Base-by-base conservation (phyloP, 306 rosid species). In the Prunus mira region DNA sequence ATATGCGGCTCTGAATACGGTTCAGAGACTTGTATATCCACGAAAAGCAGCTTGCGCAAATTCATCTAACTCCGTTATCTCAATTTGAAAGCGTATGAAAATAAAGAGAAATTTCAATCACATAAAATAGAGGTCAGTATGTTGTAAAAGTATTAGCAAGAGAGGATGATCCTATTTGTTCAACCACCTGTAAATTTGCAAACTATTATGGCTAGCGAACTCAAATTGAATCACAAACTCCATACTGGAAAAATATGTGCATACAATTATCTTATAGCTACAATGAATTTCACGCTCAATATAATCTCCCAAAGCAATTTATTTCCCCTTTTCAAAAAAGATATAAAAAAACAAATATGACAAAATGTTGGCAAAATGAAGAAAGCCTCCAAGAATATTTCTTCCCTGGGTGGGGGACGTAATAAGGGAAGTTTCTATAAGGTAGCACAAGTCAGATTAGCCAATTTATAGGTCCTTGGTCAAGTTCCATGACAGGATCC, bases 11-110 rank as follows among this genome's bases (percentile, higher is more conserved):
- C 80, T 94, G 98, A 66, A 94, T 94, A 30, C 96, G 97, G 73
- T 94, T 92, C 51, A 94, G 86, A 9, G 93, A 79, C 79, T 90
- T 32, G 38, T 94, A 92, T 89, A 92, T 51, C 97, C 98, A 65
- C 72, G 92, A 79, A 94, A 94, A 73, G 98, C 97, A 77, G 98
- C 96, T 92, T 94, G 98, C 66, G 97, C 97, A 86, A 94, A 94
- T 78, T 89, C 97, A 77, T 94, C 98, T 71, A 94, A 83, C 83
- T 94, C 98, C 76, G 71, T 61, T 78, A 94, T 90, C 76, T 92
- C 98, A 80, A 94, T 90, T 96, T 91, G 93, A 74, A 68, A 82
- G 62, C 46, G 79, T 76, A 78, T 24, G 61, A 79, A 56, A 65
- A 70, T 61, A 22, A 63, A 60, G 52, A 69, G 30, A 85, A 72